Evolutionary conservation across 2,329 filamentous ascomycete species (phyloP), one percentile per base, ranked within the genome.

Genomic region (Colletotrichum phormii): DNA sequence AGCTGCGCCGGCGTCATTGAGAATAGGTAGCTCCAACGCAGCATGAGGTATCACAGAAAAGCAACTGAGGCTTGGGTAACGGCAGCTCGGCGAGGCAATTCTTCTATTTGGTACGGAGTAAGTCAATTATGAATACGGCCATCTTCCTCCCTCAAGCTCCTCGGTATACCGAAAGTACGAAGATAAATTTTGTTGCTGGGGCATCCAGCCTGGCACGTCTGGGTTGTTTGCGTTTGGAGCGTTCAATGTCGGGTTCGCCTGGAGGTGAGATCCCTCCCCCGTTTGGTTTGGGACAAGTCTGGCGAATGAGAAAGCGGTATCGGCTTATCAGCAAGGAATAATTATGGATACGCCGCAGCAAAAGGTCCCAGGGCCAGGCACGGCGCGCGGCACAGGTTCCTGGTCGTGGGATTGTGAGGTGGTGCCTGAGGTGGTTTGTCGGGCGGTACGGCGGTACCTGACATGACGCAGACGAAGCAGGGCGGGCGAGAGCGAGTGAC

Each of bases 391-490:
- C 35, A 49, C 42, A 49, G 42, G 42, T 49, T 49, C 42, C 42
- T 49, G 18, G 42, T 18, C 42, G 42, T 49, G 18, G n/a, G 42
- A 24, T 35, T 22, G 26, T 18, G 37, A 42, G 37, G 37, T 63
- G 42, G 63, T 65, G 53, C 63, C 63, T 58, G 57, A 62, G 64
- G 64, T 42, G 29, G 15, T 24, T 9, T 9, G 22, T 12, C 15
- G n/a, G 26, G 61, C 13, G 22, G 57, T 57, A 59, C 35, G 18
- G 55, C 58, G 15, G 69, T 72, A 55, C 69, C 69, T 72, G 69
- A 58, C 69, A 68, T 72, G 69, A 68, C 69, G 69, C 69, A 69
- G 64, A 63, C 37, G 58, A 65, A 58, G 63, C 53, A 24, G 49
- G 61, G 31, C 29, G 11, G 61, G 49, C 12, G 60, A 63, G 42